Conservation (phyloP, 23 red algal species). For the Cyanidioschyzon merolae region DNA sequence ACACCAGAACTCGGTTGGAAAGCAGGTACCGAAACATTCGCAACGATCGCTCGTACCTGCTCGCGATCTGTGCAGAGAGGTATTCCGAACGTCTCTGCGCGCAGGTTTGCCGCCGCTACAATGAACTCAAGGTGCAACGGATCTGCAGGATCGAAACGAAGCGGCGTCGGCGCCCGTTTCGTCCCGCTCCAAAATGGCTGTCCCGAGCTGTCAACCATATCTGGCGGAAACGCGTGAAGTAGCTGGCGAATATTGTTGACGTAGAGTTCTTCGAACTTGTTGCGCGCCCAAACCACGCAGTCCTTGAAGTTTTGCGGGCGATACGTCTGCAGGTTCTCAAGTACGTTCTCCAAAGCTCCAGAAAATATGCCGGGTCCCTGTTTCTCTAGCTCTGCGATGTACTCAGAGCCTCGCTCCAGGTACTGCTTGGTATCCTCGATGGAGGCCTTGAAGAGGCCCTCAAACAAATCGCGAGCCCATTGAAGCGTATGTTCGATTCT, state of each 20-base stretch:
- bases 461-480: slow-evolving; percentile 97
- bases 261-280: slow-evolving; percentile 77
- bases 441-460: slow-evolving; percentile 54
- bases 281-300: slow-evolving; percentile 75
- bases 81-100: slow-evolving; percentile 74
- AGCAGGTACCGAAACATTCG: slow-evolving; percentile 55
- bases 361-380: slow-evolving; percentile 75
- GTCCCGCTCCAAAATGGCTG: slow-evolving; percentile 97
- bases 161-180: slow-evolving; percentile 59
- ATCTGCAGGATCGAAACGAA: slow-evolving; percentile 61
- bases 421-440: slow-evolving; percentile 78
- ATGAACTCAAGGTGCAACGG: slow-evolving; percentile 69
- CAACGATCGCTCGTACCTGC: slow-evolving; percentile 33
- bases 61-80: slow-evolving; percentile 1
- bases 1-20: slow-evolving; percentile 74
- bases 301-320: slow-evolving; percentile 63
- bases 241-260: slow-evolving; percentile 71
- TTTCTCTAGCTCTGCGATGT: slow-evolving; percentile 62
- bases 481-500: slow-evolving; percentile 98
- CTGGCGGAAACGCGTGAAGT: slow-evolving; percentile 73
- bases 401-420: slow-evolving; percentile 42
- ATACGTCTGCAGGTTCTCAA: slow-evolving; percentile 38
- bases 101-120: slow-evolving; percentile 57
- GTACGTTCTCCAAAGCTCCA: slow-evolving; percentile 53
- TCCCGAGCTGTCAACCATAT: slow-evolving; percentile 84